These are phyloP conservation scores for Hirsutella rhossiliensis DNA, from an alignment of 2,329 filamentous ascomycete species.

Conservation along the genomic window DNA sequence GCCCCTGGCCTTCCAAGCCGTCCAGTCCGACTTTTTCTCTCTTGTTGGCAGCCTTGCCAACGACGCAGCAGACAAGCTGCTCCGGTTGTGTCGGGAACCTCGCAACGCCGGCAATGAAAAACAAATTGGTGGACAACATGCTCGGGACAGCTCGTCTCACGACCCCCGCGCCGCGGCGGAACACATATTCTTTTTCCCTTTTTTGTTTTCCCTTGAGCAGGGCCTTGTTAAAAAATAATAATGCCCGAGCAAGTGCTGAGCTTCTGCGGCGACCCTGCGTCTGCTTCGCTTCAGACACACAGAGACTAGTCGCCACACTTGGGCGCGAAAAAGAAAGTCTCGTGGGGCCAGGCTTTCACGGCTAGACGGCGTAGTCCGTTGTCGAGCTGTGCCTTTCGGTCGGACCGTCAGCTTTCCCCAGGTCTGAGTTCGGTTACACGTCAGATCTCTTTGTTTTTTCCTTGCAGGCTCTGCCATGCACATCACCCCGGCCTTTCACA, in stretches of 20 bases:
- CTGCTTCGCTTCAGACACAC: slow-evolving; percentile 6
- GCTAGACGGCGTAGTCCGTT: slow-evolving; percentile 2
- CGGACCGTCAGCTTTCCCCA: slow-evolving; percentile 1
- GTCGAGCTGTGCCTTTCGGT: slow-evolving; percentile 3
- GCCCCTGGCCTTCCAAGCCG: too few relatives aligned
- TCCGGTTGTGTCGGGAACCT: too few relatives aligned
- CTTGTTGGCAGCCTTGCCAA: too few relatives aligned
- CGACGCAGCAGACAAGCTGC: too few relatives aligned
- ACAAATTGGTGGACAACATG: too few relatives aligned
- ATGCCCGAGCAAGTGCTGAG: neutral
- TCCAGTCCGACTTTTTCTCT: too few relatives aligned
- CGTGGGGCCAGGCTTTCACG: slow-evolving; percentile 4
- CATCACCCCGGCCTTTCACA: slow-evolving; percentile 3
- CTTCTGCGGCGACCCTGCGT: slow-evolving; percentile 4
- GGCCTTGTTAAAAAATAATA: neutral
- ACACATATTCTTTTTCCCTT: too few relatives aligned
- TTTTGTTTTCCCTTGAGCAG: too few relatives aligned
- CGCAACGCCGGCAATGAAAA: neutral
- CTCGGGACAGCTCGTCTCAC: neutral
- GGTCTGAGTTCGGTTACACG: slow-evolving; percentile 4
- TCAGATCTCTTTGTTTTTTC: slow-evolving; percentile 8
- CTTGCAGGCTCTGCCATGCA: slow-evolving; percentile 1
- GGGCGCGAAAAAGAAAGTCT: slow-evolving; percentile 8
- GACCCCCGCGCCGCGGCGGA: neutral
- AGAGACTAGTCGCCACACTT: slow-evolving; percentile 7